Percentiles rank a stretch among this genome's conserved stretches.
Conservation (phyloP, 140 eudicot species). For the Flaveria floridana region DNA sequence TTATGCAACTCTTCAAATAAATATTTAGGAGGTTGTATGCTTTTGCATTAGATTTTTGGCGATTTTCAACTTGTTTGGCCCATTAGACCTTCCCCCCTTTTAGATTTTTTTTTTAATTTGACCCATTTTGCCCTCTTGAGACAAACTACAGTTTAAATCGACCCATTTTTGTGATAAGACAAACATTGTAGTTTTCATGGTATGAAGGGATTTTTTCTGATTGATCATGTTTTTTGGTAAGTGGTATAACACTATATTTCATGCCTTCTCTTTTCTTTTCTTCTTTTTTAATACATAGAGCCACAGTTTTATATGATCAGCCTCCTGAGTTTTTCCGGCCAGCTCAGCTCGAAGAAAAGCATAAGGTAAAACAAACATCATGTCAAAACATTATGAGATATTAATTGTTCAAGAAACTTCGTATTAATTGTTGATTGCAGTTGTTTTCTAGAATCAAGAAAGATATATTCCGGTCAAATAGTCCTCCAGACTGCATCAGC, state of each 20-base stretch:
- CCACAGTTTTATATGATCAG: slow-evolving; percentile 93
- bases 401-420: slow-evolving; percentile 18
- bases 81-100: not conserved
- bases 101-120: not conserved
- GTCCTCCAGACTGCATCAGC: slow-evolving; percentile 72
- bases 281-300: slow-evolving; percentile 42
- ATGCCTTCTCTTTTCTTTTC: not conserved
- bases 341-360: slow-evolving; percentile 77
- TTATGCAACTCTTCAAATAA: not conserved
- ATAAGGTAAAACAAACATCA: slow-evolving; percentile 51
- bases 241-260: not conserved
- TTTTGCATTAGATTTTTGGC: not conserved
- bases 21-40: not conserved
- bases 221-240: slow-evolving; percentile 9
- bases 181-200: slow-evolving; percentile 26
- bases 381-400: slow-evolving; percentile 4
- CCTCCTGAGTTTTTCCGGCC: slow-evolving; percentile 96
- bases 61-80: not conserved
- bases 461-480: slow-evolving; percentile 44
- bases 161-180: not conserved
- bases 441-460: slow-evolving; percentile 72
- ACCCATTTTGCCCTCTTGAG: not conserved
- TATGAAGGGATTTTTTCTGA: slow-evolving; percentile 9
- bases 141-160: not conserved
- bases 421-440: slow-evolving; percentile 46